phyloP scores from a whole-genome alignment of 768 basidiomycete species.

The Trametes cingulata region DNA sequence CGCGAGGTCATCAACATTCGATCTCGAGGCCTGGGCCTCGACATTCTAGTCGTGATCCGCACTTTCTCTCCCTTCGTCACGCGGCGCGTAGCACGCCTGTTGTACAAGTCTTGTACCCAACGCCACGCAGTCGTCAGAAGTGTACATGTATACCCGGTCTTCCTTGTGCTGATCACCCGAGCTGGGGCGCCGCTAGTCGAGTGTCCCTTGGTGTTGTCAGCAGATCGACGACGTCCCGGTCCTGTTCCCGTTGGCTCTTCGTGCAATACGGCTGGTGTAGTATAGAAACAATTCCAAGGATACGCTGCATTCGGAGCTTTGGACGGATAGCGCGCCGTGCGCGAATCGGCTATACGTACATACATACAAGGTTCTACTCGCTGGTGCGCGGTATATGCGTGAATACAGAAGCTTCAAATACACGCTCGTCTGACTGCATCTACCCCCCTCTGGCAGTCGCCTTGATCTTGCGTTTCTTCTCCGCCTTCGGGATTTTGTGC shows the following conservation, averaged over 20 bases:
- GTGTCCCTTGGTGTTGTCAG: conserved; percentile 11
- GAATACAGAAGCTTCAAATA: background rate
- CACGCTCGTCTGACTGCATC: background rate
- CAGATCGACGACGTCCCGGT: background rate
- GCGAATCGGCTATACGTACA: background rate
- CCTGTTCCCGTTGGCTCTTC: background rate
- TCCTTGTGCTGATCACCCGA: background rate
- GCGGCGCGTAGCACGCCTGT: background rate
- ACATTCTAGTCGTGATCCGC: conserved; percentile 52
- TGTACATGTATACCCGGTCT: conserved; percentile 23
- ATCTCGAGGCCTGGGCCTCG: conserved; percentile 80
- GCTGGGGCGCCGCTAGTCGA: conserved; percentile 4
- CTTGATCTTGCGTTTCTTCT: conserved; percentile 88
- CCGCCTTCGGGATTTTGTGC: conserved; percentile 92
- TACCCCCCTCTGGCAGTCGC: conserved; percentile 32
- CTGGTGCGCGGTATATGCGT: conserved; percentile 1
- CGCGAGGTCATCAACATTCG: conserved; percentile 58
- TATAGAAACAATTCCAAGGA: conserved; percentile 16
- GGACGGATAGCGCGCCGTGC: conserved; percentile 1
- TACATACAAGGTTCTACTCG: background rate
- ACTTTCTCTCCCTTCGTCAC: background rate
- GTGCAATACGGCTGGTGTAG: conserved; percentile 9
- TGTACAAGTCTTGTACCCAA: conserved; percentile 4
- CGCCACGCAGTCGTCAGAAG: conserved; percentile 4
- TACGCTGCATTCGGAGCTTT: background rate